Evolutionary conservation across 2,329 filamentous ascomycete genomes (phyloP), one percentile per base, ranked within the genome.

Genomic region (Aureobasidium sp.): DNA sequence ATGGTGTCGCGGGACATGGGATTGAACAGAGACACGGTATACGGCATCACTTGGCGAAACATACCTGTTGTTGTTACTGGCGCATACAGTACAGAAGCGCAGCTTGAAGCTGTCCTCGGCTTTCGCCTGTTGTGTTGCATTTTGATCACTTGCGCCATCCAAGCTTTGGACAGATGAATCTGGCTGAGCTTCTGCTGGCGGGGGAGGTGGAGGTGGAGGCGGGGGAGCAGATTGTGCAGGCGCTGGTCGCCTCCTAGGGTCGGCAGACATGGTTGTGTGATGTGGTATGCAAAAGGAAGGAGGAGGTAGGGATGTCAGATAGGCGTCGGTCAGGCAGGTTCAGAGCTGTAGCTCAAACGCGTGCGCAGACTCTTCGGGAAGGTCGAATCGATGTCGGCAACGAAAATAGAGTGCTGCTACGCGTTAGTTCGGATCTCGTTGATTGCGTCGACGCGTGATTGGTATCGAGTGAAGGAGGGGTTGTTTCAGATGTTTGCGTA

Each of bases 41-140:
- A 49, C 27, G 11, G 14, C 37, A 47, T 53, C 41, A 62, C 60
- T 15, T 29, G 7, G 34, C 29, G n/a, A 6, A 27, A 70, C 81
- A 66, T 81, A 96, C 85, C 94, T 87, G 72, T 99, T 99, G 75
- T 99, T 91, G 71, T 99, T 99, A 71, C 91, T 96, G 8, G 94
- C 94, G 77, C 94, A 99, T n/a, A 99, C 93, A 2, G 94, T 97
- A 80, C 92, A 97, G 77, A 97, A 97, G 72, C 90, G 95, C 65
- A 99, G 83, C 77, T 94, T 96, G 82, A 87, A 96, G 58, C 82
- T 84, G n/a, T 78, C 79, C 29, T 82, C 79, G 15, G 78, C 75
- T 29, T 51, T 63, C 6, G 39, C 37, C 12, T 55, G 45, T 41
- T 61, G 51, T 15, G 55, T 5, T 47, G 37, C 27, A 27, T 61